phyloP scores from a whole-genome alignment of 345 rosid species.

The Eutrema yunnanense region DNA sequence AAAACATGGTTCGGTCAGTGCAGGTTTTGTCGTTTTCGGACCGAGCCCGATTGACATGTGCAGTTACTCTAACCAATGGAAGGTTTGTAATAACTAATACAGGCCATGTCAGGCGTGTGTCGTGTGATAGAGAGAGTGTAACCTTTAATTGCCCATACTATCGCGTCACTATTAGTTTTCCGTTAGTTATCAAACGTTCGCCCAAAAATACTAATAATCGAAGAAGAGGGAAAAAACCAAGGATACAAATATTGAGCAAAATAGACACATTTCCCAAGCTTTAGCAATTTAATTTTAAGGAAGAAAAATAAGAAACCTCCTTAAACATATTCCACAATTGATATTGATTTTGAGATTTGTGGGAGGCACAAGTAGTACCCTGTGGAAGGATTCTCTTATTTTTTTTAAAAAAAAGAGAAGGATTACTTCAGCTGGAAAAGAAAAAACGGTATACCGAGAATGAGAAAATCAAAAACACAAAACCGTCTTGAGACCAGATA shows the following conservation, averaged over 20 bases:
- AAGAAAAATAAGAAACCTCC: background rate
- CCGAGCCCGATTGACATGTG: too few relatives aligned
- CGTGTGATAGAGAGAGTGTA: too few relatives aligned
- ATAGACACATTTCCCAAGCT: background rate
- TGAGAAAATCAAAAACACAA: slow-evolving; percentile 10
- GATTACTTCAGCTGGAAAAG: background rate
- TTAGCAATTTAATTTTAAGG: background rate
- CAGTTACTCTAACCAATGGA: too few relatives aligned
- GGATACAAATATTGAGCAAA: background rate
- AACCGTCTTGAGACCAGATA: slow-evolving; percentile 1
- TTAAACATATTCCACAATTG: background rate
- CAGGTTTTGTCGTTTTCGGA: too few relatives aligned
- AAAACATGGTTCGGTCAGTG: too few relatives aligned
- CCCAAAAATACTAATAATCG: background rate
- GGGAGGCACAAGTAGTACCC: slow-evolving; percentile 7
- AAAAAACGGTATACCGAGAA: slow-evolving; percentile 9
- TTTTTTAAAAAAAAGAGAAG: background rate
- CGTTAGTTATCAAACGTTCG: background rate
- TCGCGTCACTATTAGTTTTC: background rate
- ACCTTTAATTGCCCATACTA: too few relatives aligned
- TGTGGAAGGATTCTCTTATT: slow-evolving; percentile 9
- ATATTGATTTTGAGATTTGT: slow-evolving; percentile 7
- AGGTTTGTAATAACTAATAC: too few relatives aligned
- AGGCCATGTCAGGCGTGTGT: too few relatives aligned
- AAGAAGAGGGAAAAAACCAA: background rate